phyloP scores from a whole-genome alignment of 1,284 basidiomycete genomes.

The Rhodotorula sp. region DNA sequence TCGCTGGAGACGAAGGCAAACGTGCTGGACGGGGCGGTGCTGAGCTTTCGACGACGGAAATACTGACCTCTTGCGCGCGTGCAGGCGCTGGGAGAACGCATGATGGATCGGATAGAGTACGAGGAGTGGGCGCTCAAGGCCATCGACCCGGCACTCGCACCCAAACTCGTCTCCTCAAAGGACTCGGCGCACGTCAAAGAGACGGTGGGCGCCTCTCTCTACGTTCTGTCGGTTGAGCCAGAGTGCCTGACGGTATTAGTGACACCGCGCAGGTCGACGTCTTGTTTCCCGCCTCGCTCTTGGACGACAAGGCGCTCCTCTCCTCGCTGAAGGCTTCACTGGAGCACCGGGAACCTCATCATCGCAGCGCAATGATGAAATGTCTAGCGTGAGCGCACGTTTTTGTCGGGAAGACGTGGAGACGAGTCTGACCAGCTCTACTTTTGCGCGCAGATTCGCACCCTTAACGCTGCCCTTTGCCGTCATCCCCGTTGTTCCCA shows the following conservation, averaged over 20 bases:
- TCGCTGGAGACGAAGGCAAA: neutral
- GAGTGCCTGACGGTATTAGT: neutral
- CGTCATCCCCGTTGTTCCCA: conserved; percentile 54
- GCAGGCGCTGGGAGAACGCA: conserved; percentile 38
- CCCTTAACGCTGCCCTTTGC: conserved; percentile 51
- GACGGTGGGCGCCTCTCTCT: too few species aligned
- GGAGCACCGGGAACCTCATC: conserved; percentile 41
- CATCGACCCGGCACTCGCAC: conserved; percentile 42
- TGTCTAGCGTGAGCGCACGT: conserved; percentile 35
- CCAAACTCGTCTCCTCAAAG: conserved; percentile 23
- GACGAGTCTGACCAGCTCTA: neutral
- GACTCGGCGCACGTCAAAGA: neutral
- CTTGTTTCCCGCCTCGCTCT: conserved; percentile 35
- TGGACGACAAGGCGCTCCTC: conserved; percentile 25
- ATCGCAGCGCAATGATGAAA: conserved; percentile 34
- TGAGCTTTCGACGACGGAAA: neutral
- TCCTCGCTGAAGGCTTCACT: conserved; percentile 32
- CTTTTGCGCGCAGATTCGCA: neutral
- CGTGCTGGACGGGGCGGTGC: neutral
- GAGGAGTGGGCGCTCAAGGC: conserved; percentile 46
- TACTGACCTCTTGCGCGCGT: too few species aligned
- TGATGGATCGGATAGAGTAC: conserved; percentile 45
- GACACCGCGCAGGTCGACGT: conserved; percentile 34
- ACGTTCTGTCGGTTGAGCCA: neutral
- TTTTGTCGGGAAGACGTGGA: too few species aligned